Conservation (phyloP, 2,329 filamentous ascomycete genomes). For the Neocatenulostroma microsporum region DNA sequence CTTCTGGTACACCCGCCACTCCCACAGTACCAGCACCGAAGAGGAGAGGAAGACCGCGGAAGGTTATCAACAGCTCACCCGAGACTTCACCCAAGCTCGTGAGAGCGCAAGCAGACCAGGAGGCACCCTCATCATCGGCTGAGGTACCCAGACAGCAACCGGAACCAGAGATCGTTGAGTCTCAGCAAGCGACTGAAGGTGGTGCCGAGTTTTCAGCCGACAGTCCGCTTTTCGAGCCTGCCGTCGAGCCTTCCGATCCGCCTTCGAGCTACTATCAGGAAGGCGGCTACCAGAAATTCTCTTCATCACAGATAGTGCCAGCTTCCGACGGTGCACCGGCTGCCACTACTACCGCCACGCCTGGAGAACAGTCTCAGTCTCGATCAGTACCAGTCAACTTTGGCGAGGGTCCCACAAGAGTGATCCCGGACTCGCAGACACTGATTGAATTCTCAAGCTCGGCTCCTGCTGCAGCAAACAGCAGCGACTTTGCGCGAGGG, state of each 20-base stretch:
- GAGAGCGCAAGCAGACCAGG: background rate
- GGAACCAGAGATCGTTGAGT: slow-evolving; percentile 22
- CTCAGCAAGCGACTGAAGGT: slow-evolving; percentile 9
- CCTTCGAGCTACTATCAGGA: slow-evolving; percentile 23
- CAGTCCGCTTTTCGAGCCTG: slow-evolving; percentile 14
- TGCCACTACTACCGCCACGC: background rate
- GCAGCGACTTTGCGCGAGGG: no score
- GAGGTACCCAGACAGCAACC: background rate
- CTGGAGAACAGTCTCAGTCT: slow-evolving; percentile 7
- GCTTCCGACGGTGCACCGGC: slow-evolving; percentile 3
- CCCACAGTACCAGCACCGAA: background rate
- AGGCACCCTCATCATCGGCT: background rate
- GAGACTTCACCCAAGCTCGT: slow-evolving; percentile 1
- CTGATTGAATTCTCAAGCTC: slow-evolving; percentile 7
- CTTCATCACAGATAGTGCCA: slow-evolving; percentile 4
- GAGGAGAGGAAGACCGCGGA: slow-evolving; percentile 5
- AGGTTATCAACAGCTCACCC: slow-evolving; percentile 18
- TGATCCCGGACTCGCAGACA: slow-evolving; percentile 14
- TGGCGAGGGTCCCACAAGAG: slow-evolving; percentile 5
- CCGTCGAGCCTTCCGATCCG: slow-evolving; percentile 15
- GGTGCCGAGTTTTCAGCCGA: slow-evolving; percentile 3
- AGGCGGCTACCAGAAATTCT: slow-evolving; percentile 19
- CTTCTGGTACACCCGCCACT: background rate
- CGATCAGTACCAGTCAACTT: slow-evolving; percentile 12
- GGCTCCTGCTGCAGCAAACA: slow-evolving; percentile 4